Evolutionary conservation across 1,139 yeast species (phyloP), one percentile per base, ranked within the genome.

Genomic region (Lodderomyces jiufengensis): DNA sequence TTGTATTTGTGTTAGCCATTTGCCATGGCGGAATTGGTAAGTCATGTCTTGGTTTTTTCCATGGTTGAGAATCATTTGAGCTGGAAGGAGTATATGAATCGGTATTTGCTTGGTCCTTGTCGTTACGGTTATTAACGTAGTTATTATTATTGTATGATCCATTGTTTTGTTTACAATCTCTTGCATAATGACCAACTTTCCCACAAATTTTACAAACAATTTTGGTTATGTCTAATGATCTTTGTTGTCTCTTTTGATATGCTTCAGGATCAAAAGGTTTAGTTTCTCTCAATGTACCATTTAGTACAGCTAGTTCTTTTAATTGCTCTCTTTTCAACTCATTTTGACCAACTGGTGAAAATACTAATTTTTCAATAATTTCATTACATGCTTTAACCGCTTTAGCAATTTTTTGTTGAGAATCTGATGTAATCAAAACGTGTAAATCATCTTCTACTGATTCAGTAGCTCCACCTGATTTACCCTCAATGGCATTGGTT

Each of bases 301-400:
- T 94, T 41, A 92, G 70, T 11, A 86, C 82, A 0, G 99, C 99
- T 49, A 94, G 70, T 51, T 92, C 96, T 44, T 96, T 72, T 45
- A 94, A 70, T 56, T 94, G 99, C 31, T 84, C 88, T 39, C 97
- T 70, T 55, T 94, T 94, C 57, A 86, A 70, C 45, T 87, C 95
- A 59, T 92, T 92, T 54, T 87, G 95, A 2, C 95, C 96, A 47
- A 83, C 92, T 1, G 98, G 98, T 0, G 95, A 80, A 15, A 81
- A 73, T 2, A 92, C 85, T 2, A 87, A 95, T 44, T 84, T 84
- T 37, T 84, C 80, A 25, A 94, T 79, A 35, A 92, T 79, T 44
- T 78, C 79, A 51, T 86, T 80, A 39, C 94, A 82, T 24, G 84
- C 73, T 47, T 75, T 75, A 29, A 85, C 75, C 5, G 96, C 98